phyloP scores from a whole-genome alignment of 768 basidiomycete species.

The Leccinum barrowsii region DNA sequence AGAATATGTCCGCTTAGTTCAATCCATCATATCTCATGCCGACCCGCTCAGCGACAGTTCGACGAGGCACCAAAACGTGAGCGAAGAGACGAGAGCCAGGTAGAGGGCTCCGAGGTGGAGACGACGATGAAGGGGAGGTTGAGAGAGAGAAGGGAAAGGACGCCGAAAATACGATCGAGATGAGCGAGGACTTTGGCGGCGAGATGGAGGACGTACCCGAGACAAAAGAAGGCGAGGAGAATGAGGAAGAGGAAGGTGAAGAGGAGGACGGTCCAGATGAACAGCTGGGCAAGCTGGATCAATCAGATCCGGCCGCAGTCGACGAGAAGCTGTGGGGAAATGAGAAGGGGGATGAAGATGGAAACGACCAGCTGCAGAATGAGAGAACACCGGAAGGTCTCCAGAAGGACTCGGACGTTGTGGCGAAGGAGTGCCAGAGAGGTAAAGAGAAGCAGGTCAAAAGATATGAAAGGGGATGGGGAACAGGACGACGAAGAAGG shows the following conservation, averaged over 20 bases:
- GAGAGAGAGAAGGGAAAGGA: constrained; percentile 44
- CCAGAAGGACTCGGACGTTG: constrained; percentile 59
- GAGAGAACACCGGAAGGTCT: constrained; percentile 51
- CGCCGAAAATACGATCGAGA: constrained; percentile 81
- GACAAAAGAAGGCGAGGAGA: constrained; percentile 41
- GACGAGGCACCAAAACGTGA: constrained; percentile 65
- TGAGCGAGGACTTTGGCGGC: constrained; percentile 87
- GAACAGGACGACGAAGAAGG: constrained; percentile 27
- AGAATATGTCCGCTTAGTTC: constrained; percentile 6
- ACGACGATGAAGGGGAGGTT: constrained; percentile 32
- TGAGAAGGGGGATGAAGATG: constrained; percentile 56
- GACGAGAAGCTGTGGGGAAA: constrained; percentile 99
- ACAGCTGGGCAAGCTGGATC: constrained; percentile 77
- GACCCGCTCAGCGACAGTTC: constrained; percentile 7
- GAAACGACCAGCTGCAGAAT: constrained; percentile 52
- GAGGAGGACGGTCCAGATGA: constrained; percentile 73
- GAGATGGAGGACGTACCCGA: constrained; percentile 77
- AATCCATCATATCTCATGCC: not conserved
- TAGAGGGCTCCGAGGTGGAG: constrained; percentile 86
- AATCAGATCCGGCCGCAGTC: constrained; percentile 74
- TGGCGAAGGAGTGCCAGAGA: constrained; percentile 69
- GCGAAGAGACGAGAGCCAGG: constrained; percentile 96
- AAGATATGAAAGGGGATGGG: constrained; percentile 28
- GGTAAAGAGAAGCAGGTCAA: constrained; percentile 31
- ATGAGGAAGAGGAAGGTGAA: constrained; percentile 46